Evolutionary conservation across 2,329 filamentous ascomycete species (phyloP), one percentile per base, ranked within the genome.

Genomic region (Cladophialophora immunda): DNA sequence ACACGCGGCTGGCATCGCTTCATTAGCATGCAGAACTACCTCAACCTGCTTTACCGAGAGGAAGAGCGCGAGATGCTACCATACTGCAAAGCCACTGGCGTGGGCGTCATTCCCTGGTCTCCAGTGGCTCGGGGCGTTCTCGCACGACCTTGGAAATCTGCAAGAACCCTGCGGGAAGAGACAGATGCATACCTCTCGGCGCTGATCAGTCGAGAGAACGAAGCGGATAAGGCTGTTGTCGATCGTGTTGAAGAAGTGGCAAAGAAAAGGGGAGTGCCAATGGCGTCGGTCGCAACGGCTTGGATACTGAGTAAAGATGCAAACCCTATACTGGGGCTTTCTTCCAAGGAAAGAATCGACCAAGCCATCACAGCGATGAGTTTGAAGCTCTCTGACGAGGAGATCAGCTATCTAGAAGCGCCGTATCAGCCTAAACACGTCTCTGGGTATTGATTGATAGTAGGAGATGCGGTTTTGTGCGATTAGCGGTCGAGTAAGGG

Each of bases 201-300:
- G 19, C 73, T 84, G 11, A 74, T 84, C 29, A 76, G 79, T 47
- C 78, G 79, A 62, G 77, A 81, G 68, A 76, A 73, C 1, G 82
- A 84, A 17, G 77, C 78, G 0, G 85, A 88, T 66, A 76, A 81
- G 73, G 78, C 78, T 74, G 87, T 85, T 63, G 81, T 87, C 59
- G 76, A 78, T 47, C 80, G 85, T 0, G 85, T 89, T 2, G 82
- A 88, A 75, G 85, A 89, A 74, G 68, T 89, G 17, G 86, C 87
- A 0, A 79, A 81, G 67, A 86, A 87, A 76, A 83, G 83, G 69
- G 82, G 81, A 0, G 81, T 85, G 74, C 85, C 82, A 69, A 90
- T 91, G 84, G 85, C 86, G 53, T 84, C 89, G 61, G 85, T 91
- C 17, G 84, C 87, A 1, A 81, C 89, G 60, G 87, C 87, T 3